Percentiles rank a stretch among this genome's conserved stretches.
Conservation (phyloP, 75 land plant genomes). For the Pinus albicaulis region DNA sequence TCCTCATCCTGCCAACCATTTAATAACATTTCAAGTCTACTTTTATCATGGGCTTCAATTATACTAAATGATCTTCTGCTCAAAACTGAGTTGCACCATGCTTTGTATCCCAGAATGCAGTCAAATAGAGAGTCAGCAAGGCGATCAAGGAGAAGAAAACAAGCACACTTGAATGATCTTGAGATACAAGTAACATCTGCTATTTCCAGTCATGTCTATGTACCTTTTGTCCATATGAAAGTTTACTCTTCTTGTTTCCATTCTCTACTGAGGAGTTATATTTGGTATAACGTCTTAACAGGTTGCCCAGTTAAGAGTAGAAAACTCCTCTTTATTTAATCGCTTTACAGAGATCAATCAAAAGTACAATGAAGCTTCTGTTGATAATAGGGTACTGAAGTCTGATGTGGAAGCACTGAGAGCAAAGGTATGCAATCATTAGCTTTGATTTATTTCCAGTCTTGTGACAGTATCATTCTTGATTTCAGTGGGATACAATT, state of each 20-base stretch:
- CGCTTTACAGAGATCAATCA: constrained; percentile 74
- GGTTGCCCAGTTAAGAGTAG: constrained; percentile 89
- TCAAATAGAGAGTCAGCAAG: constrained; percentile 97
- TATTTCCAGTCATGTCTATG: constrained; percentile 3
- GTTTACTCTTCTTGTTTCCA: neutral
- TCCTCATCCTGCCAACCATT: neutral
- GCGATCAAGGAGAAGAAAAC: constrained; percentile 93
- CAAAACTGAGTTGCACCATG: neutral
- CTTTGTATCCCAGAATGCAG: constrained; percentile 63
- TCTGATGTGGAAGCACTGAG: constrained; percentile 85
- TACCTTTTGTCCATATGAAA: neutral
- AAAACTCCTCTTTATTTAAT: constrained; percentile 74
- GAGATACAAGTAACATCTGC: constrained; percentile 72
- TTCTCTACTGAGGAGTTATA: neutral
- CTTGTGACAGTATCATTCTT: neutral
- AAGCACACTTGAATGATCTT: constrained; percentile 88
- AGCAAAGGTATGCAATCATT: constrained; percentile 61
- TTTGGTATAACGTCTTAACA: constrained; percentile 15
- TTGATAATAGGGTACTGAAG: constrained; percentile 85
- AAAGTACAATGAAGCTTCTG: constrained; percentile 81
- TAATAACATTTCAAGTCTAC: neutral
- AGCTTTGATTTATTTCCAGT: neutral
- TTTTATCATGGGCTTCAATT: neutral
- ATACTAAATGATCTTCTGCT: neutral
- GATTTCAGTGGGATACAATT: neutral